phyloP scores from a whole-genome alignment of 345 rosid genomes.

The Trapa bicornis region DNA sequence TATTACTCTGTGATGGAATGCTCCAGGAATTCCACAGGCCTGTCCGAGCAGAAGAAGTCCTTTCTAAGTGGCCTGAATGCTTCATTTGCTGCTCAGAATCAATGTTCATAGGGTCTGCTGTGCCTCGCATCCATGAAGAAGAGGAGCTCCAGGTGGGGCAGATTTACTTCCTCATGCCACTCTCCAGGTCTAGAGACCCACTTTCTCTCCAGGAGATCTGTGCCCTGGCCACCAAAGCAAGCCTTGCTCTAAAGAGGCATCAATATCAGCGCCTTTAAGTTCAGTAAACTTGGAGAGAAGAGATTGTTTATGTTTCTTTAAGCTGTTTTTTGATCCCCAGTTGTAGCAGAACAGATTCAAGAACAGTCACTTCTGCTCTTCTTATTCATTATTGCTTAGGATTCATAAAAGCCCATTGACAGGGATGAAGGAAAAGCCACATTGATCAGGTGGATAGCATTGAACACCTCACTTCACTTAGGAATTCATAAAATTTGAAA shows the following conservation, averaged over 20 bases:
- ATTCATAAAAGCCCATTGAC: too few relatives aligned
- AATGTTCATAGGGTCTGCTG: conserved; percentile 19
- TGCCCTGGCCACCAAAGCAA: conserved; percentile 34
- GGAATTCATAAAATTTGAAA: neutral
- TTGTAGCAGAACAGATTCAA: too few relatives aligned
- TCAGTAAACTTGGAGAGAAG: too few relatives aligned
- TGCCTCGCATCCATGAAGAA: conserved; percentile 15
- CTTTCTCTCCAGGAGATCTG: conserved; percentile 31
- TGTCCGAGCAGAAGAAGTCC: conserved; percentile 17
- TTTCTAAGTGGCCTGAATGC: conserved; percentile 21
- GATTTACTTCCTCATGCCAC: conserved; percentile 37
- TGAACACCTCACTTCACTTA: neutral
- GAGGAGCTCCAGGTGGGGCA: conserved; percentile 35
- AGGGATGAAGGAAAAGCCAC: too few relatives aligned
- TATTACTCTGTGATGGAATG: conserved; percentile 27
- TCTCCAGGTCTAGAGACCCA: conserved; percentile 14
- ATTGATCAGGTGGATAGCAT: too few relatives aligned
- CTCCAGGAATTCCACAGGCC: conserved; percentile 26
- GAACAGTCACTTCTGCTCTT: too few relatives aligned
- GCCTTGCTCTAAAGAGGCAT: conserved; percentile 7
- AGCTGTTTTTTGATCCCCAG: too few relatives aligned
- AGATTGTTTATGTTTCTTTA: too few relatives aligned
- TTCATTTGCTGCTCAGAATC: conserved; percentile 36
- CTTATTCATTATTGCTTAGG: too few relatives aligned
- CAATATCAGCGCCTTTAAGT: neutral